Conservation (phyloP, 2,329 filamentous ascomycete species). For the Blastomyces silverae region DNA sequence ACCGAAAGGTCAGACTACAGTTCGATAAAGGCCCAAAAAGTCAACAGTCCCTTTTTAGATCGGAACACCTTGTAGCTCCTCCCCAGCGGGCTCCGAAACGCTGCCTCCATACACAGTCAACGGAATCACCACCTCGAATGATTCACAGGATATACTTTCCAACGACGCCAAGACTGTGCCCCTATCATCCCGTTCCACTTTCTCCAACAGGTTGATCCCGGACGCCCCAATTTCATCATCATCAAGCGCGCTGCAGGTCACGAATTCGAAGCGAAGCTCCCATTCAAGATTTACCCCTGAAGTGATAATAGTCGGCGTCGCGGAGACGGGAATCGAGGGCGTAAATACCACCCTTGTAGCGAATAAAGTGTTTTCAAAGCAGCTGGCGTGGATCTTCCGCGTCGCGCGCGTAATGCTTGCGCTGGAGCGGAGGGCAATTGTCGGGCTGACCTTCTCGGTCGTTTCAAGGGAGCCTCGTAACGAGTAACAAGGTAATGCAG, state of each 20-base stretch:
- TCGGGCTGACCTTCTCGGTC: conserved; percentile 70
- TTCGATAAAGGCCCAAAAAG: not conserved
- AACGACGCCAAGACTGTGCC: conserved; percentile 70
- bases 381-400: conserved; percentile 67
- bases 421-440: conserved; percentile 74
- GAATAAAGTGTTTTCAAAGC: conserved; percentile 76
- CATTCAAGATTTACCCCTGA: conserved; percentile 81
- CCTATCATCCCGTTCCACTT: conserved; percentile 70
- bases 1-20: not conserved
- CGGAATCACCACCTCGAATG: conserved; percentile 82
- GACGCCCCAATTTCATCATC: conserved; percentile 35
- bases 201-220: conserved; percentile 60
- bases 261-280: conserved; percentile 87
- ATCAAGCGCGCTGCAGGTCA: conserved; percentile 57
- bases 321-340: conserved; percentile 72
- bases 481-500: conserved; percentile 76
- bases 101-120: conserved; percentile 66
- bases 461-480: conserved; percentile 80
- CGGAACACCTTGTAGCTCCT: conserved; percentile 38
- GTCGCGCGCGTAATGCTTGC: conserved; percentile 83
- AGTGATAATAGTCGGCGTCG: conserved; percentile 87
- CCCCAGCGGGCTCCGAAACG: conserved; percentile 38
- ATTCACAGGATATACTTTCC: conserved; percentile 74
- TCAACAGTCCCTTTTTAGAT: conserved; percentile 28
- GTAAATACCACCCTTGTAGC: conserved; percentile 71